Evolutionary conservation across 23 red algal species (phyloP).

Genomic region (Gracilaria domingensis): DNA sequence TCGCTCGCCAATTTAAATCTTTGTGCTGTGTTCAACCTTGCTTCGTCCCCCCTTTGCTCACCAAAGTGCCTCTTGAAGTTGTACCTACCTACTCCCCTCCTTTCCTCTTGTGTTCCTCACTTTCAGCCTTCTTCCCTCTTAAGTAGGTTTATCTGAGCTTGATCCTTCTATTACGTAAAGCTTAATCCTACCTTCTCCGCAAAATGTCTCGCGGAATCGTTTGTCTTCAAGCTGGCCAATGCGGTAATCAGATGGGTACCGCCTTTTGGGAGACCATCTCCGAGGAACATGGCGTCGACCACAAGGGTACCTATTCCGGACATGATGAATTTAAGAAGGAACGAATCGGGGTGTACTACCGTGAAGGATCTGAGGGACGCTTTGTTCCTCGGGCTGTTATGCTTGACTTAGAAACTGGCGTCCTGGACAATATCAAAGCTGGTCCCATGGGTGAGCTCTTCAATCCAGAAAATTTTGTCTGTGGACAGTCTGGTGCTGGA

Average conservation of each 20-base stretch:
- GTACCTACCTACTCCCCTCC: not conserved
- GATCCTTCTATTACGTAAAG: not conserved
- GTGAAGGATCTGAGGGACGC: conserved; percentile 76
- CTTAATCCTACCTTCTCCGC: not conserved
- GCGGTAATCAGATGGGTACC: conserved; percentile 97
- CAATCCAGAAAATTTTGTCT: conserved; percentile 95
- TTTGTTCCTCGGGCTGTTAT: conserved; percentile 95
- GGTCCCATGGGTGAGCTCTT: conserved; percentile 80
- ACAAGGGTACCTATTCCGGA: conserved; percentile 75
- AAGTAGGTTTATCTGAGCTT: not conserved
- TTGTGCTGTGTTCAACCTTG: not conserved
- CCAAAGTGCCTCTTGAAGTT: not conserved
- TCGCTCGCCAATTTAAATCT: not conserved
- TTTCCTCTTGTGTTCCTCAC: not conserved
- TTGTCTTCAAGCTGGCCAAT: conserved; percentile 91
- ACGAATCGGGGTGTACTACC: conserved; percentile 96
- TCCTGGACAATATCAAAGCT: conserved; percentile 84
- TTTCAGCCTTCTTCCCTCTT: not conserved
- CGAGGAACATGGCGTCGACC: conserved; percentile 94
- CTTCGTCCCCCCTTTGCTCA: not conserved
- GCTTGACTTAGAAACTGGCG: conserved; percentile 95
- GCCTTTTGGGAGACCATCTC: conserved; percentile 97
- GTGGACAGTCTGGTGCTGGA: conserved; percentile 91
- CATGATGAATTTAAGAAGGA: conserved; percentile 63
- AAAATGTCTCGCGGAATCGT: conserved; percentile 58